Conservation (phyloP, 768 basidiomycete genomes). For the Saitozyma sp. region DNA sequence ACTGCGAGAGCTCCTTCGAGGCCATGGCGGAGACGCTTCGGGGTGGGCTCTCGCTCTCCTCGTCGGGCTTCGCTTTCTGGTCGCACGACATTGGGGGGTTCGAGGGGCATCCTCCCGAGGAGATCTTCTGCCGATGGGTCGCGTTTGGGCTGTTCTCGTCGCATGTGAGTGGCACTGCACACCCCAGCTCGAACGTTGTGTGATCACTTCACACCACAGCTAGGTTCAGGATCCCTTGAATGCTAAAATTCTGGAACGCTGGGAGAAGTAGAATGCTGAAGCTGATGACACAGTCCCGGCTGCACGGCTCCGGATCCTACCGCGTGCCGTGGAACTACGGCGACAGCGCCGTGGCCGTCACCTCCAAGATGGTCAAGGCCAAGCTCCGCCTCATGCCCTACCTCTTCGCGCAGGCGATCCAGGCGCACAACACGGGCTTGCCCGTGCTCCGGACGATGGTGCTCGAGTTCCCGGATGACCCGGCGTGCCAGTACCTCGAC, state of each 20-base stretch:
- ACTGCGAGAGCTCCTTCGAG: conserved; percentile 74
- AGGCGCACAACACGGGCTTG: conserved; percentile 44
- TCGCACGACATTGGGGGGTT: conserved; percentile 78
- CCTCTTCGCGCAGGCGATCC: conserved; percentile 55
- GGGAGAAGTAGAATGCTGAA: neutral
- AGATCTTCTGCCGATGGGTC: conserved; percentile 74
- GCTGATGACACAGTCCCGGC: conserved; percentile 56
- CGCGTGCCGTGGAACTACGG: conserved; percentile 73
- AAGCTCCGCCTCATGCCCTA: conserved; percentile 77
- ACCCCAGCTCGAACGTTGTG: no score
- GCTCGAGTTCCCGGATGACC: conserved; percentile 51
- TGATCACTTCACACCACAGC: neutral
- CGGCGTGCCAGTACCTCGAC: conserved; percentile 45
- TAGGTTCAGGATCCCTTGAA: neutral
- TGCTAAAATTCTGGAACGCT: neutral
- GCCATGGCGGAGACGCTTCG: conserved; percentile 75
- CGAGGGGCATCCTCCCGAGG: conserved; percentile 69
- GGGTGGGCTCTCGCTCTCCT: conserved; percentile 65
- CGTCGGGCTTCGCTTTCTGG: conserved; percentile 70
- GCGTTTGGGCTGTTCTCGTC: conserved; percentile 75
- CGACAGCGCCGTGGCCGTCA: conserved; percentile 58
- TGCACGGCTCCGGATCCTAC: conserved; percentile 73
- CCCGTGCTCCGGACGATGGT: conserved; percentile 51
- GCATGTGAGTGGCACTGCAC: conserved; percentile 52
- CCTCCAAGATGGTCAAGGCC: conserved; percentile 59